Percentiles rank a stretch among this genome's conserved stretches.
phyloP scores from a whole-genome alignment of 1,284 basidiomycete species.

The Lentinula novae-zelandiae region DNA sequence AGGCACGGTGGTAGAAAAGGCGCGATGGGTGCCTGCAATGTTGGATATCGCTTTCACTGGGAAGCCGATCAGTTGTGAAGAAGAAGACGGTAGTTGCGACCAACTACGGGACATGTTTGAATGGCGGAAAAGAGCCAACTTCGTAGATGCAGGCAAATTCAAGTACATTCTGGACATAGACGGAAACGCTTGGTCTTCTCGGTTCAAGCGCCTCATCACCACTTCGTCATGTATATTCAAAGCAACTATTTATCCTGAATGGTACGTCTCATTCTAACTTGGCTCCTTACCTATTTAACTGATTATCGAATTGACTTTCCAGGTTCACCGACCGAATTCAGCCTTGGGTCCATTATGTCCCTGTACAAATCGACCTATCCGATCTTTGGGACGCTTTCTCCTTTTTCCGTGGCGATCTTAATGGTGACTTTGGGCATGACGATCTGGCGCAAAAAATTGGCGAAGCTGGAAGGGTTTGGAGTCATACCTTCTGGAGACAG shows the following conservation, averaged over 20 bases:
- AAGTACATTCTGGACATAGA: slow-evolving; percentile 65
- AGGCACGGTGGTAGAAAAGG: slow-evolving; percentile 15
- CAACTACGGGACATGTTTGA: slow-evolving; percentile 40
- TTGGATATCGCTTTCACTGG: slow-evolving; percentile 54
- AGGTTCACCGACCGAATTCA: slow-evolving; percentile 37
- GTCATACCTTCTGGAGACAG: slow-evolving; percentile 49
- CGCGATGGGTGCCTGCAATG: slow-evolving; percentile 36
- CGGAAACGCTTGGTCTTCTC: slow-evolving; percentile 69
- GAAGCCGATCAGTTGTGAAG: slow-evolving; percentile 41
- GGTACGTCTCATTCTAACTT: slow-evolving; percentile 20
- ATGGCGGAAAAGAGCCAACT: slow-evolving; percentile 32
- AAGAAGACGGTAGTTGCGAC: slow-evolving; percentile 31
- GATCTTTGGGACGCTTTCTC: slow-evolving; percentile 54
- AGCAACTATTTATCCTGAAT: slow-evolving; percentile 62
- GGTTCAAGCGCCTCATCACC: slow-evolving; percentile 64
- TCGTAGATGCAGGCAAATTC: slow-evolving; percentile 43
- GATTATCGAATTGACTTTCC: not conserved
- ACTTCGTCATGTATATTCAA: slow-evolving; percentile 63
- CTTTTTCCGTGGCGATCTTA: slow-evolving; percentile 50
- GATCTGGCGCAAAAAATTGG: slow-evolving; percentile 52
- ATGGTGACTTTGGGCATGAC: slow-evolving; percentile 44
- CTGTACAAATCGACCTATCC: slow-evolving; percentile 49
- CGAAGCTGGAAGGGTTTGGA: slow-evolving; percentile 51
- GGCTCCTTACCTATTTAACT: not conserved
- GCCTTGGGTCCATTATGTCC: slow-evolving; percentile 61